Base-by-base conservation (phyloP, 2,329 filamentous ascomycete species). In the Incumbomyces delicatus region DNA sequence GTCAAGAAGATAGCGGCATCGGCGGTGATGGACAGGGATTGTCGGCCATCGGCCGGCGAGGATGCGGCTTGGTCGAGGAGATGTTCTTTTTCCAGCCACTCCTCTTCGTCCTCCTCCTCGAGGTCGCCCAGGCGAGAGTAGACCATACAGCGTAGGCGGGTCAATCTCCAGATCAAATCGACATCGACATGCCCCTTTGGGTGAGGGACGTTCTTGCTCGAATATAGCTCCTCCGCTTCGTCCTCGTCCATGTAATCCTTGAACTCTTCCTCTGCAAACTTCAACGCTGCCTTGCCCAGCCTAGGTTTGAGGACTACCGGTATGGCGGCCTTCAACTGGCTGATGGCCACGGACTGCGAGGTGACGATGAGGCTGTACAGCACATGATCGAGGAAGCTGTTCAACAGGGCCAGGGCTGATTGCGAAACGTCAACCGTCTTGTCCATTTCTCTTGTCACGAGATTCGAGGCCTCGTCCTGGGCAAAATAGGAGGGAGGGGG, bases 51-150 rank as follows among this genome's bases (percentile, higher is more conserved):
- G 33, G 33, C n/a, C 13, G 42, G 22, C 10, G 34, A 45, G 78
- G 31, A 76, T 66, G 31, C 75, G 70, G 49, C 81, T 29, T 56
- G 53, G 16, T 54, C 77, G 35, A 71, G 68, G 63, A 90, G 72
- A 34, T 85, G 78, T 48, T 92, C 87, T 58, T 87, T 80, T 53
- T 88, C 81, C 61, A 94, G 85, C 60, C 87, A 87, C 42, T 81
- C 80, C 60, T 95, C 90, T 64, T 96, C 92, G 55, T 98, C 92
- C 56, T 96, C 89, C 67, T 98, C 92, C 64, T 98, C 94, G 76
- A 98, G 81, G 61, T 98, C 90, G 37, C 92, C 92, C 6, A 98
- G 72, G 7, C 92, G 89, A 7, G 89, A 96, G 63, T 96, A 96
- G 17, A 98, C 90, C 92, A 98, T 98, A 64, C 92, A 95, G 50